Evolutionary conservation across 108 stramenopile species (phyloP).

Genomic region (Discostella pseudostelligera): DNA sequence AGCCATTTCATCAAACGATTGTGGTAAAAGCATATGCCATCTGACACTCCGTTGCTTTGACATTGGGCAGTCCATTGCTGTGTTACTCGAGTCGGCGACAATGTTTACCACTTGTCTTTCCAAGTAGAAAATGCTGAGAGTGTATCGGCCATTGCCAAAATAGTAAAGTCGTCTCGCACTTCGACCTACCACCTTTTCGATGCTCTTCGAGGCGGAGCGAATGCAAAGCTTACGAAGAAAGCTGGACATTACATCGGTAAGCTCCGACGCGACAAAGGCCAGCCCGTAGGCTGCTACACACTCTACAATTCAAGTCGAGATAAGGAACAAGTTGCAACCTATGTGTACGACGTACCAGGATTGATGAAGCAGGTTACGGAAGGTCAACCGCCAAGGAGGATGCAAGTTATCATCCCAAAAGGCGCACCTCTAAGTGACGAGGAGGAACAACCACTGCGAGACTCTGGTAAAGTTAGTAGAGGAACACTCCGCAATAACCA

Average conservation of each 20-base stretch:
- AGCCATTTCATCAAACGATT: background rate
- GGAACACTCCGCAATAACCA: conserved; percentile 6
- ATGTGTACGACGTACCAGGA: conserved; percentile 52
- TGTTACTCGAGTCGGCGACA: conserved; percentile 24
- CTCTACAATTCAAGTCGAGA: conserved; percentile 39
- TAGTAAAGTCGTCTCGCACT: conserved; percentile 34
- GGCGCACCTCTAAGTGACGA: background rate
- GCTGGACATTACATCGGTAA: conserved; percentile 73
- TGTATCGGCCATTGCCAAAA: conserved; percentile 26
- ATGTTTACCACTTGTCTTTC: conserved; percentile 24
- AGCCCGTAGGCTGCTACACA: conserved; percentile 45
- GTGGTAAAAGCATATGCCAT: background rate
- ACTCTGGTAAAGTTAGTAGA: background rate
- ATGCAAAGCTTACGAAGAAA: conserved; percentile 61
- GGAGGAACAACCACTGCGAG: background rate
- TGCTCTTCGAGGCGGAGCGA: conserved; percentile 53
- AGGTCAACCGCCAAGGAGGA: conserved; percentile 67
- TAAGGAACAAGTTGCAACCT: conserved; percentile 59
- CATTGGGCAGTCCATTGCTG: conserved; percentile 21
- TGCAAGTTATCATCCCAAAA: conserved; percentile 54
- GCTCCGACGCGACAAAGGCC: conserved; percentile 44
- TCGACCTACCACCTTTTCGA: conserved; percentile 74
- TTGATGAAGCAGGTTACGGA: conserved; percentile 56
- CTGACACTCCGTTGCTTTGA: background rate
- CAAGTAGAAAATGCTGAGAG: conserved; percentile 18